Base-by-base conservation (phyloP, 257 asterid genomes). In the Prunella vulgaris region DNA sequence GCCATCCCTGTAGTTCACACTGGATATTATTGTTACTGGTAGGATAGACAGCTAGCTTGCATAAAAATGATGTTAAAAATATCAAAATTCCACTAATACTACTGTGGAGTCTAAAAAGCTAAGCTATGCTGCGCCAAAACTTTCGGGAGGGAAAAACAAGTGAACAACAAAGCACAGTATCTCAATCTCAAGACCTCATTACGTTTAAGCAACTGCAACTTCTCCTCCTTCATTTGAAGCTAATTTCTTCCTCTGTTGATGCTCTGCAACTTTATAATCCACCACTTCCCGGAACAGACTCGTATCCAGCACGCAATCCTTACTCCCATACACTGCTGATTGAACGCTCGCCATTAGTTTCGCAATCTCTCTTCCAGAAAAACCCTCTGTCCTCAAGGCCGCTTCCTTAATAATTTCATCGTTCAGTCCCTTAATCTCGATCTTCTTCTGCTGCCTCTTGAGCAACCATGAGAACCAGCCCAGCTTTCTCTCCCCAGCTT, bases 361-460 rank as follows among this genome's bases (percentile, higher is more conserved):
- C 0, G 99, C 99, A 0, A 90, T 85, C 80, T 93, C 99, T 66
- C 99, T 85, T 25, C 99, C 99, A 10, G 97, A 93, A 79, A 93
- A 93, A 2, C 96, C 99, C 27, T 72, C 82, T 0, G 89, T 87
- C 78, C 76, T 90, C 6, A 83, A 86, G 22, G 96, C 99, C 51
- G 96, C 97, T 82, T 90, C 99, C 75, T 74, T 87, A 28, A 93
- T 60, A 24, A 90, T 74, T n/a, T 87, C 97, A 38, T 93, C 96
- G 5, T 72, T 84, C 58, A 93, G 7, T 25, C 96, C 97, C 79
- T 77, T 82, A 21, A 84, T 81, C 77, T 93, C 95, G 54, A 90
- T 90, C 77, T 75, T 77, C 62, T 93, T 86, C 68, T 82, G 93
- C 52, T 83, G 84, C 72, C 78, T 90, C 67, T 68, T 72, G 79